These are phyloP conservation scores for Debaryomycetaceae sp. DNA, from an alignment of 1,139 yeast genomes.

Conservation along the genomic window DNA sequence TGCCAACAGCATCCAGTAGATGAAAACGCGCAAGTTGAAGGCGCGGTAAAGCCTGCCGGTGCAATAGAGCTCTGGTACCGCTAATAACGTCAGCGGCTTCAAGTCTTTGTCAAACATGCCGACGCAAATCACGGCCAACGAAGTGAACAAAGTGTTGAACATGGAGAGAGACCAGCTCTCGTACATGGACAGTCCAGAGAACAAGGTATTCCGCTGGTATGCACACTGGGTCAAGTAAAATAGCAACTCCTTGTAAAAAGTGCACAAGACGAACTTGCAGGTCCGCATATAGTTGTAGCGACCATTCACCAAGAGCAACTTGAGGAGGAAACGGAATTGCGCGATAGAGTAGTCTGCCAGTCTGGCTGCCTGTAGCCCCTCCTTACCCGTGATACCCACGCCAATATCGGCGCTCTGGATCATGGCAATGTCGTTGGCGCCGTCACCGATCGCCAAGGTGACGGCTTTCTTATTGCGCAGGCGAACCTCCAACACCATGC, in stretches of 20 bases:
- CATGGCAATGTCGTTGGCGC: conserved; percentile 99
- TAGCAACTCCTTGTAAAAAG: conserved; percentile 87
- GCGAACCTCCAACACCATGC: conserved; percentile 74
- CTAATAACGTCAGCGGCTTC: conserved; percentile 75
- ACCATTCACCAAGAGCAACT: conserved; percentile 85
- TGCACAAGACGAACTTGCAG: conserved; percentile 81
- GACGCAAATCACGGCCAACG: conserved; percentile 79
- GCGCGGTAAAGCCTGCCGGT: conserved; percentile 69
- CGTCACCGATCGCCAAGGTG: conserved; percentile 97
- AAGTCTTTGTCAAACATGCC: conserved; percentile 96
- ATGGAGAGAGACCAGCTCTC: conserved; percentile 95
- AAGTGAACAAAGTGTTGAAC: conserved; percentile 93
- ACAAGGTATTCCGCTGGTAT: conserved; percentile 77
- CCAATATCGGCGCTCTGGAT: conserved; percentile 98
- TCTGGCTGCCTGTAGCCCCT: conserved; percentile 94
- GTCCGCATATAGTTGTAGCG: conserved; percentile 90
- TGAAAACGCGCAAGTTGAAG: conserved; percentile 59
- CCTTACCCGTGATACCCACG: conserved; percentile 92
- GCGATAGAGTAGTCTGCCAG: conserved; percentile 94
- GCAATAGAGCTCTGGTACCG: conserved; percentile 82
- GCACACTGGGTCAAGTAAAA: conserved; percentile 84
- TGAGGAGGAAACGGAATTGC: conserved; percentile 76
- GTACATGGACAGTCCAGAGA: conserved; percentile 86
- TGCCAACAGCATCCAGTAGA: conserved; percentile 74
- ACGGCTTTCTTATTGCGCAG: conserved; percentile 54